Conservation (phyloP, 208 protist species). For the Wallacemonas sp. region DNA sequence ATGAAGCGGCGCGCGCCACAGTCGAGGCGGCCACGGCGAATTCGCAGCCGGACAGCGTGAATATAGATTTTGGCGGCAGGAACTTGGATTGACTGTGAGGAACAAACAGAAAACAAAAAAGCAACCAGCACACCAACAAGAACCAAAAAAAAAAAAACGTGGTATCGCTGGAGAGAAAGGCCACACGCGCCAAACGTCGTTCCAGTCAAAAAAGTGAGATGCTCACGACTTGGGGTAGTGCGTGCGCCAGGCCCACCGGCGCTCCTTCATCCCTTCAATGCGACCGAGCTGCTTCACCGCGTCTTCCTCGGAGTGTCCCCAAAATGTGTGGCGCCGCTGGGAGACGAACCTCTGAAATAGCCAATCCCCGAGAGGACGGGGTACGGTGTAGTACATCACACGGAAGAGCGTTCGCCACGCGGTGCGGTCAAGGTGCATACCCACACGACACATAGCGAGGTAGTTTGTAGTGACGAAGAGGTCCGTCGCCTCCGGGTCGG, state of each 20-base stretch:
- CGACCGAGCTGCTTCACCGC: constrained; percentile 35
- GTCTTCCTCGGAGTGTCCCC: constrained; percentile 82
- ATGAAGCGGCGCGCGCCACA: too few relatives aligned
- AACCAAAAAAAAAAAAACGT: constrained; percentile 23
- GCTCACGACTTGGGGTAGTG: constrained; percentile 2
- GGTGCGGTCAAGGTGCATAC: constrained; percentile 79
- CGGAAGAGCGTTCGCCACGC: constrained; percentile 35
- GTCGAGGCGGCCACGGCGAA: too few relatives aligned
- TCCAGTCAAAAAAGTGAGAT: too few relatives aligned
- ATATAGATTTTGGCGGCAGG: too few relatives aligned
- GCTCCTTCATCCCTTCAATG: constrained; percentile 80
- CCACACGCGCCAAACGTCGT: too few relatives aligned
- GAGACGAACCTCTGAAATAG: constrained; percentile 54
- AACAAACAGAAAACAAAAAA: too few relatives aligned
- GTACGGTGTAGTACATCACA: constrained; percentile 46
- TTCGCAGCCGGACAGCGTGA: too few relatives aligned
- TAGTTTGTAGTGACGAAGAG: constrained; percentile 75
- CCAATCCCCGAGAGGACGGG: constrained; percentile 47
- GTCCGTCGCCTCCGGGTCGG: constrained; percentile 43
- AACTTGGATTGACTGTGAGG: too few relatives aligned
- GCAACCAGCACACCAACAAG: too few relatives aligned
- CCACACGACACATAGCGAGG: constrained; percentile 68
- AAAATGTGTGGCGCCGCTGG: constrained; percentile 49
- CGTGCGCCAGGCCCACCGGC: constrained; percentile 61
- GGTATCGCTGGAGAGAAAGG: too few relatives aligned